Base-by-base conservation (phyloP, 805 yeast species). In the Nakazawaea molendinolei region DNA sequence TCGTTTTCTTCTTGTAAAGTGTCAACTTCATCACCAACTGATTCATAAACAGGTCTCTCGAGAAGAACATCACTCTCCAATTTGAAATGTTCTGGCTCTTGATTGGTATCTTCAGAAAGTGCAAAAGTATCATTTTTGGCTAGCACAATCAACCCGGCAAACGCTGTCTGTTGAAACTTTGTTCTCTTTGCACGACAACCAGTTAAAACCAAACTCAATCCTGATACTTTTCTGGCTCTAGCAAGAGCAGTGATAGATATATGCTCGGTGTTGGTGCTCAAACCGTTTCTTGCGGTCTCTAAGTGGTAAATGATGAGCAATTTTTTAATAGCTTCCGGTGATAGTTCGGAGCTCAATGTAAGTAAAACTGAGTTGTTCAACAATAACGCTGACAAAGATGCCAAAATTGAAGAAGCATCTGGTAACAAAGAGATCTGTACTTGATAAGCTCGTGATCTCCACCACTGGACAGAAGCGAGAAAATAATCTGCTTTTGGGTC, bases 121-220 rank as follows among this genome's bases (percentile, higher is more conserved):
- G 38, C 30, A 19, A 56, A 38, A 1, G 50, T 52, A 16, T 59
- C 51, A 33, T 74, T 65, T 38, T 74, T 70, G 1, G 97, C 97
- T 15, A 90, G 58, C 18, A 86, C 73, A 12, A 89, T 71, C 41
- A 90, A 69, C 26, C 86, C 76, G 1, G 95, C 72, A 18, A 80
- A 72, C n/a, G 79, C 74, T 23, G 65, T 68, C 32, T 69, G 68
- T 59, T 90, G 97, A 54, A 65, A 85, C 55, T 84, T 84, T 4
- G 97, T 90, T 51, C 92, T 69, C 52, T 78, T 81, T 8, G 95
- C 96, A 47, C 78, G 78, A 38, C 92, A 84, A 46, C 97, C 97
- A 1, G 97, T 83, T 31, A 90, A 60, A 1, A 79, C 71, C 44
- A 79, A 71, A 33, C 71, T 61, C 31, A 86, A 66, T 1, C 74